Conservation (phyloP, 192 early-diverging fungal species). For the Coemansia reversa region DNA sequence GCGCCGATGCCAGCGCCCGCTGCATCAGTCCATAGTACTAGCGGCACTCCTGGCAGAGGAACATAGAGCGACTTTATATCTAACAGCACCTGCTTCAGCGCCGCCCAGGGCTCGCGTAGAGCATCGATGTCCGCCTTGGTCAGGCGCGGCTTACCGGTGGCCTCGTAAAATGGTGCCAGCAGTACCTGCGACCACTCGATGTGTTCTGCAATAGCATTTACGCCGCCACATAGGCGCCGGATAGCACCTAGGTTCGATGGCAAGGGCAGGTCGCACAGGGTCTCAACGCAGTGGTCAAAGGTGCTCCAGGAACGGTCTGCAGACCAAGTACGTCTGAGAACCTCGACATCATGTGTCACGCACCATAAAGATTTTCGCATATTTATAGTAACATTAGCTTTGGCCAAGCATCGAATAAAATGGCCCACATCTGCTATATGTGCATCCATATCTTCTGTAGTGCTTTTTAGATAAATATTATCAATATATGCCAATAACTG, state of each 20-base stretch:
- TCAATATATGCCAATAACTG: constrained; percentile 30
- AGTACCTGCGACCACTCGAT: constrained; percentile 18
- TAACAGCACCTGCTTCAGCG: not conserved
- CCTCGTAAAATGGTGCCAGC: constrained; percentile 28
- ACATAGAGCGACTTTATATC: too few species aligned
- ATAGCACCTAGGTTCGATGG: constrained; percentile 9
- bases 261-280: constrained; percentile 10
- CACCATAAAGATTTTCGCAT: constrained; percentile 20
- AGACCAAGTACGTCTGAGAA: constrained; percentile 4
- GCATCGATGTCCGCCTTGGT: constrained; percentile 4
- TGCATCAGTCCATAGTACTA: too few species aligned
- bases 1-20: too few species aligned
- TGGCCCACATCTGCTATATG: constrained; percentile 22
- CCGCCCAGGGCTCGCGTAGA: constrained; percentile 10
- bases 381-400: constrained; percentile 17
- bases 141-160: constrained; percentile 2
- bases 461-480: constrained; percentile 36
- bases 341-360: constrained; percentile 5
- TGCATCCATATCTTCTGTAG: not conserved
- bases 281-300: not conserved
- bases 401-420: not conserved
- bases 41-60: too few species aligned
- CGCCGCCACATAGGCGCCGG: constrained; percentile 14
- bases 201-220: constrained; percentile 25
- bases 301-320: constrained; percentile 11